phyloP scores from a whole-genome alignment of 176 grass and related monocot species.

The Otatea glauca region DNA sequence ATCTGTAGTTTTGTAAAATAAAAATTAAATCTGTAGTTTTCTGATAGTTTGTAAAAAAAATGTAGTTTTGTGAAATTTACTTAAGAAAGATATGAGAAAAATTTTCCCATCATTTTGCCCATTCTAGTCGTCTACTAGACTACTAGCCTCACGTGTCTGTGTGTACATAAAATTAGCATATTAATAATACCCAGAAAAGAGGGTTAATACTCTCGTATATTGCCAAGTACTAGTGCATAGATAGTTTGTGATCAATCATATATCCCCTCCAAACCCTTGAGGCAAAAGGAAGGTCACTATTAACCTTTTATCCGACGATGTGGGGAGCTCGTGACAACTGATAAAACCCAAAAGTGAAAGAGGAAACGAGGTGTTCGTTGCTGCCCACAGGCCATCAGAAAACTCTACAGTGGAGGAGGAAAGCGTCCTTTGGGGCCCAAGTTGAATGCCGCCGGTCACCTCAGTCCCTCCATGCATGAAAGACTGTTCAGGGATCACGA shows the following conservation, averaged over 20 bases:
- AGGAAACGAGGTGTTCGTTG: background rate
- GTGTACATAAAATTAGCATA: background rate
- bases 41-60: too few species aligned
- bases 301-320: background rate
- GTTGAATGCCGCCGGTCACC: background rate
- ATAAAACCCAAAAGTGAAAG: constrained; percentile 1
- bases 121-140: background rate
- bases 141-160: background rate
- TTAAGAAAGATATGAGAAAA: background rate
- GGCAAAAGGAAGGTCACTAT: background rate
- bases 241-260: background rate
- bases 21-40: too few species aligned
- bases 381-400: background rate
- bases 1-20: too few species aligned
- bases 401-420: background rate
- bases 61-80: too few species aligned
- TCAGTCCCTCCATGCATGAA: background rate
- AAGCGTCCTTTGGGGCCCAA: constrained; percentile 30
- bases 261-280: background rate
- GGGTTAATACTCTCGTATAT: background rate
- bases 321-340: constrained; percentile 17
- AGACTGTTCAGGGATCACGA: background rate
- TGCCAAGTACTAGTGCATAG: background rate
- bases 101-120: background rate
- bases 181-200: background rate